A percentile compares a stretch with the other conserved stretches of the same genome.
phyloP scores from a whole-genome alignment of 2,329 filamentous ascomycete genomes.

The Dothideomycetes sp. region DNA sequence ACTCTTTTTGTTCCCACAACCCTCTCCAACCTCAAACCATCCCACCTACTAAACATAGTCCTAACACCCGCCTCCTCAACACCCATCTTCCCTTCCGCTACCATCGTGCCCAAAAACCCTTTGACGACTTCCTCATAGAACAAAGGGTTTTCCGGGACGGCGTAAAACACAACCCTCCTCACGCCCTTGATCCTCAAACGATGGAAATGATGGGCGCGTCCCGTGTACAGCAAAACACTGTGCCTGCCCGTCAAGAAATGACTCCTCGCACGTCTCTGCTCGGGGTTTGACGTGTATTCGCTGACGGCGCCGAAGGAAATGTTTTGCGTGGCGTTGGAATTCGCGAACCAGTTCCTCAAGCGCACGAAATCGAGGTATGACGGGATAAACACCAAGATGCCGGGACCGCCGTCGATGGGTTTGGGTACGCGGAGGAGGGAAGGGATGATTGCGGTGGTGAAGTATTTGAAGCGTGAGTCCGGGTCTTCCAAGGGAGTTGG shows the following conservation, averaged over 20 bases:
- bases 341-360: conserved; percentile 84
- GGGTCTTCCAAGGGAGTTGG: conserved; percentile 64
- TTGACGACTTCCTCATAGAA: conserved; percentile 73
- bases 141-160: conserved; percentile 74
- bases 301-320: conserved; percentile 73
- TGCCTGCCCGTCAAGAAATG: conserved; percentile 81
- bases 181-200: conserved; percentile 78
- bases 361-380: conserved; percentile 93
- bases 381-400: conserved; percentile 81
- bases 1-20: conserved; percentile 75
- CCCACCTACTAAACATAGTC: conserved; percentile 75
- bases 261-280: conserved; percentile 73
- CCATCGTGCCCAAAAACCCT: conserved; percentile 48
- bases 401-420: conserved; percentile 43
- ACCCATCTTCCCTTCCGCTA: conserved; percentile 50
- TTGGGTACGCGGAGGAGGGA: conserved; percentile 60
- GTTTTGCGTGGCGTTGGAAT: conserved; percentile 47
- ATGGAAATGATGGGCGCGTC: conserved; percentile 93
- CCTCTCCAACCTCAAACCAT: conserved; percentile 79
- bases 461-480: conserved; percentile 83
- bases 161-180: conserved; percentile 78
- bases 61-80: conserved; percentile 41
- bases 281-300: conserved; percentile 73
- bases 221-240: conserved; percentile 78
- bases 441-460: conserved; percentile 72